Evolutionary conservation across 73 alveolate genomes (phyloP).

Genomic region (Tetrahymena malaccensis): DNA sequence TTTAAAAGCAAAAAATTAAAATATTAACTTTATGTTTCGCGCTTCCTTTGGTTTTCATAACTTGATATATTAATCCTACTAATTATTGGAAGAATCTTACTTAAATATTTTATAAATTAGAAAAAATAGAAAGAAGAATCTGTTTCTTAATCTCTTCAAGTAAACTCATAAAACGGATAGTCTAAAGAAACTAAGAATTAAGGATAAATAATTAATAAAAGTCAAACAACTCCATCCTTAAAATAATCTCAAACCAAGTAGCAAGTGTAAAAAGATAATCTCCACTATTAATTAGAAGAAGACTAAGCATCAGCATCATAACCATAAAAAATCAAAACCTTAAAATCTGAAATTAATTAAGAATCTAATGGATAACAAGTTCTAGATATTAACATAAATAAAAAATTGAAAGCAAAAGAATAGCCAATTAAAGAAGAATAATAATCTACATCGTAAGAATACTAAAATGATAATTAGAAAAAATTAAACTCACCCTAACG

Average conservation of each 20-base stretch:
- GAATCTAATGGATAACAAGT: neutral
- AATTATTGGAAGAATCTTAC: no score
- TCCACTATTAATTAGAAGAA: neutral
- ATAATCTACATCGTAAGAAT: neutral
- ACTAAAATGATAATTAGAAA: neutral
- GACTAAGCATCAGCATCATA: neutral
- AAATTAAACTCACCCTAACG: neutral
- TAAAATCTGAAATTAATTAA: neutral
- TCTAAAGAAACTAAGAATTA: neutral
- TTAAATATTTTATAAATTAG: neutral
- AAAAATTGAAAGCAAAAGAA: neutral
- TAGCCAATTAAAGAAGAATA: no score
- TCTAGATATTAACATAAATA: neutral
- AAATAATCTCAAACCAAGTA: neutral
- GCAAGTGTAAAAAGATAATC: neutral
- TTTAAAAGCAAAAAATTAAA: no score
- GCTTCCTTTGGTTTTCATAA: neutral
- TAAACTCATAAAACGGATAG: neutral
- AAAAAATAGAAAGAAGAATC: neutral
- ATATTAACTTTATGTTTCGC: neutral
- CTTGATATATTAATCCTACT: neutral
- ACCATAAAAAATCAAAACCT: neutral
- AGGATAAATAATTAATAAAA: neutral
- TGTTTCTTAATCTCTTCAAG: neutral
- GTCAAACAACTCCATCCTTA: neutral